phyloP scores from a whole-genome alignment of 73 alveolate species.

The Uronychia binucleata region DNA sequence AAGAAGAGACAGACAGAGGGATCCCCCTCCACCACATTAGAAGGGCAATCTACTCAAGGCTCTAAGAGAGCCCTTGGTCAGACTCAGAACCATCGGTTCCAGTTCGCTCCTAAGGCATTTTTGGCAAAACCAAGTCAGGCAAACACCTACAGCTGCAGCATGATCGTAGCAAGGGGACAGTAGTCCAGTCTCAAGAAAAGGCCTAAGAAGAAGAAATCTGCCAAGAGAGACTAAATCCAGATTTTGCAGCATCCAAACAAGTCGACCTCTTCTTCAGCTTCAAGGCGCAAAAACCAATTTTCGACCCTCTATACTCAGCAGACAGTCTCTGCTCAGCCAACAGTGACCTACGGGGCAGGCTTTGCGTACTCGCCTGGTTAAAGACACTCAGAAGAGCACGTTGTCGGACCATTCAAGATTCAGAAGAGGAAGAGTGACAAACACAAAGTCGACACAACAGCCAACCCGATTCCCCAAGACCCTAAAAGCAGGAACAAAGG shows the following conservation, averaged over 20 bases:
- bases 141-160: neutral
- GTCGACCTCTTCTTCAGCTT: neutral
- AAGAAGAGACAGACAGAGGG: neutral
- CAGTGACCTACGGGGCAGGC: neutral
- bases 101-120: neutral
- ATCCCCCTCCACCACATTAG: neutral
- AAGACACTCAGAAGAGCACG: neutral
- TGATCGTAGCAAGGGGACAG: neutral
- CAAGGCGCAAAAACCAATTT: too few species aligned
- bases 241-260: neutral
- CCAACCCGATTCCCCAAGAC: too few species aligned
- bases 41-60: too few species aligned
- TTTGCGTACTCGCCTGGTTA: neutral
- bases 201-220: neutral
- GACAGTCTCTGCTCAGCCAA: neutral
- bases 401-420: neutral
- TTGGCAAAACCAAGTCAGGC: neutral
- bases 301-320: neutral
- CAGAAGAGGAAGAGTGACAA: neutral
- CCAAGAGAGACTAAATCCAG: too few species aligned
- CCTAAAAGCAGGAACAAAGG: too few species aligned
- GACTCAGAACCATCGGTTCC: too few species aligned
- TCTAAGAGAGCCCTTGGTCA: too few species aligned
- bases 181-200: neutral
- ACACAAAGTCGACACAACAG: neutral